A percentile compares a stretch with the other conserved stretches of the same genome.
These are phyloP conservation scores for Epichloe gansuensis DNA, from an alignment of 2,329 filamentous ascomycete genomes.

Conservation along the genomic window DNA sequence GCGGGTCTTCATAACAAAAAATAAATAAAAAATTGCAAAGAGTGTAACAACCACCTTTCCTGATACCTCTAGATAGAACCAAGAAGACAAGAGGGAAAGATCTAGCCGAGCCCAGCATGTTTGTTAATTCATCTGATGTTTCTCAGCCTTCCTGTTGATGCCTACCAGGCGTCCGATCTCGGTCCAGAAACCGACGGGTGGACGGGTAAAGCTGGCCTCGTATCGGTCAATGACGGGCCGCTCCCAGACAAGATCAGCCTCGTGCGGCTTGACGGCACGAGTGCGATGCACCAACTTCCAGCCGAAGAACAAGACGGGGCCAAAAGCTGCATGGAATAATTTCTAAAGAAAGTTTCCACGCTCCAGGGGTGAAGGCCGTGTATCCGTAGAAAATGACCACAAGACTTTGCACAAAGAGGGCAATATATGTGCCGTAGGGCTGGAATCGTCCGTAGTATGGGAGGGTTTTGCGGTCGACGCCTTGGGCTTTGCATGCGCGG, in stretches of 20 bases:
- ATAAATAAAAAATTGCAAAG: not conserved
- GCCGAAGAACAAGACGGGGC: slow-evolving; percentile 38
- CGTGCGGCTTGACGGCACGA: slow-evolving; percentile 35
- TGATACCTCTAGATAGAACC: not conserved
- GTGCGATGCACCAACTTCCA: slow-evolving; percentile 56
- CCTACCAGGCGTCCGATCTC: slow-evolving; percentile 38
- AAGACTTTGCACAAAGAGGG: slow-evolving; percentile 27
- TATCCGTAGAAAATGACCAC: slow-evolving; percentile 45
- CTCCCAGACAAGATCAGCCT: slow-evolving; percentile 50
- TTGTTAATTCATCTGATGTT: slow-evolving; percentile 7
- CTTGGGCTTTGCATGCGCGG: slow-evolving; percentile 40
- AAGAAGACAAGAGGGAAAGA: not conserved
- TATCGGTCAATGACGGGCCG: slow-evolving; percentile 47
- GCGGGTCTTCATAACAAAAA: not conserved
- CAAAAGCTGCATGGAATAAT: slow-evolving; percentile 46
- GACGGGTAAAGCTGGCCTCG: slow-evolving; percentile 36
- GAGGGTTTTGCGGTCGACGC: slow-evolving; percentile 36
- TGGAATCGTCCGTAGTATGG: slow-evolving; percentile 49
- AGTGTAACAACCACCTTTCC: not conserved
- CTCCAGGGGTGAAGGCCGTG: slow-evolving; percentile 37
- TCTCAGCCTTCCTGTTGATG: slow-evolving; percentile 18
- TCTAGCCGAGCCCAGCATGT: not conserved
- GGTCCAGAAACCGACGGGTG: slow-evolving; percentile 41
- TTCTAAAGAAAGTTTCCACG: slow-evolving; percentile 34
- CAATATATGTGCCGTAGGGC: slow-evolving; percentile 42